Conservation (phyloP, 805 yeast species). For the Saccharomycopsis oosterbeekiorum region DNA sequence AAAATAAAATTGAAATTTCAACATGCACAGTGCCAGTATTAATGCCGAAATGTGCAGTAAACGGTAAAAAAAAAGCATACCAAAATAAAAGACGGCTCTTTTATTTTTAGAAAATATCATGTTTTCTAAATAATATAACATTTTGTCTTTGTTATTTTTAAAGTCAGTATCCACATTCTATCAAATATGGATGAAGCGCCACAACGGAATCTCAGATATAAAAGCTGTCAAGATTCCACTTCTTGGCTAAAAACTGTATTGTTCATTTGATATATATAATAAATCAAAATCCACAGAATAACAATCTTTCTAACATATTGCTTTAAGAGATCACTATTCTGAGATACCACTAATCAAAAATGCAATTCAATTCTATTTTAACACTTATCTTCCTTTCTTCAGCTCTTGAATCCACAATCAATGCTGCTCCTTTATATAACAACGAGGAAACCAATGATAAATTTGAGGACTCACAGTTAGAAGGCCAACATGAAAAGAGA, state of each 20-base stretch:
- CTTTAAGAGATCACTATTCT: background rate
- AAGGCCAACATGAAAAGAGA: background rate
- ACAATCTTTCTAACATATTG: too few relatives aligned
- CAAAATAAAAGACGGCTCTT: background rate
- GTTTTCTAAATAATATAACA: background rate
- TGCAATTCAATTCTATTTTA: conserved; percentile 1
- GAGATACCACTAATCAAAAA: background rate
- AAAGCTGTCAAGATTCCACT: background rate
- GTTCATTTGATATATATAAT: background rate
- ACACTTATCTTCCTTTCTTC: background rate
- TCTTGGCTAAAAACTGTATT: background rate
- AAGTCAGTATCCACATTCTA: background rate
- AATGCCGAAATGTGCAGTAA: background rate
- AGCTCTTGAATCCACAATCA: background rate
- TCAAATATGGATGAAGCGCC: background rate
- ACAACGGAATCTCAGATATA: background rate
- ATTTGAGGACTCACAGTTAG: background rate
- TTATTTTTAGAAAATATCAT: background rate
- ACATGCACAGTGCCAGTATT: background rate
- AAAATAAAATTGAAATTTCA: background rate
- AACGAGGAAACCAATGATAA: background rate
- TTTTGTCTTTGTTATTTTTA: background rate
- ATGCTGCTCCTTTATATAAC: background rate
- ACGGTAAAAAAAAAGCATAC: background rate
- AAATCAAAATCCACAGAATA: too few relatives aligned